Evolutionary conservation across 1,284 basidiomycete genomes (phyloP).

Genomic region (Xanthoconium separans): DNA sequence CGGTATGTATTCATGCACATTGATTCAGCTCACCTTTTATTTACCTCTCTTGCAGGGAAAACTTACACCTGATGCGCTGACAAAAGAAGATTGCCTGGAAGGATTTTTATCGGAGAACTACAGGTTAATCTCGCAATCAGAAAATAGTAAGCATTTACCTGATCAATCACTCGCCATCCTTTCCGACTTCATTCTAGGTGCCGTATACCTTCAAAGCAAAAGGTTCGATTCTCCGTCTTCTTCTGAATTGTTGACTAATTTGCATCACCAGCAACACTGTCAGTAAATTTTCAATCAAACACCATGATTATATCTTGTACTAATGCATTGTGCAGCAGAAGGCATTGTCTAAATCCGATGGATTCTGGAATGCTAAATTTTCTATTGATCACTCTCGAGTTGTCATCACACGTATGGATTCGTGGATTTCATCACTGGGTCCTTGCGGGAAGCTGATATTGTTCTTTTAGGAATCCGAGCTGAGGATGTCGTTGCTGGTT

Average conservation of each 20-base stretch:
- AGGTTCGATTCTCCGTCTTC: background rate
- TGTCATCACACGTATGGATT: conserved; percentile 1
- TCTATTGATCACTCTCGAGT: background rate
- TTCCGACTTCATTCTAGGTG: background rate
- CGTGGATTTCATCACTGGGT: background rate
- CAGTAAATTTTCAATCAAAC: too few relatives aligned
- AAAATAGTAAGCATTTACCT: background rate
- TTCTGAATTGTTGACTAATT: too few relatives aligned
- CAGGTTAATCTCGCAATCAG: background rate
- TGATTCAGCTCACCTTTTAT: too few relatives aligned
- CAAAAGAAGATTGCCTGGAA: background rate
- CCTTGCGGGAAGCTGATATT: too few relatives aligned
- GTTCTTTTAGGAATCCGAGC: conserved; percentile 8
- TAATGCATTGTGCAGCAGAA: background rate
- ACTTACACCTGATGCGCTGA: background rate
- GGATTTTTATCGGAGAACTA: background rate
- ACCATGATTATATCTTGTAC: background rate
- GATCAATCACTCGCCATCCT: background rate
- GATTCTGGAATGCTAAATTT: too few relatives aligned
- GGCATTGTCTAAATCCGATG: too few relatives aligned
- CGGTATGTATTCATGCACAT: too few relatives aligned
- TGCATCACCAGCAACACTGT: background rate
- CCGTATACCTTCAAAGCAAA: background rate
- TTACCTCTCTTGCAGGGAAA: background rate
- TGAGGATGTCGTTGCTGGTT: background rate